Evolutionary conservation across 2,329 filamentous ascomycete genomes (phyloP).

Genomic region (Coniochaeta sp.): DNA sequence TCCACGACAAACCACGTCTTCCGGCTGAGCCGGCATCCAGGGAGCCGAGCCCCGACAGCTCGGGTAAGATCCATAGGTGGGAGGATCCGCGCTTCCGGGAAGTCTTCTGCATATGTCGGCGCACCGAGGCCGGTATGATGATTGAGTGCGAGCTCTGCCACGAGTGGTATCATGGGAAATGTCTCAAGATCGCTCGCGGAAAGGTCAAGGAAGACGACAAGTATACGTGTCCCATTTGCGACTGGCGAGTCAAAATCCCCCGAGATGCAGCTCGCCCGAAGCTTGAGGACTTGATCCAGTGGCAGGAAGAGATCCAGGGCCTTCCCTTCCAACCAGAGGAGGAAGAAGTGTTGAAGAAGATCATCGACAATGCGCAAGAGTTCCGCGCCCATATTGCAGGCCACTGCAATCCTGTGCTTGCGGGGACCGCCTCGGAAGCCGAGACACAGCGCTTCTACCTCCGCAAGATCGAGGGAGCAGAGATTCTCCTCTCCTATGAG

Average conservation of each 20-base stretch:
- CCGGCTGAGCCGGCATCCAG: conserved; percentile 89
- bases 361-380: conserved; percentile 74
- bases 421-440: conserved; percentile 70
- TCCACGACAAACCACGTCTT: conserved; percentile 74
- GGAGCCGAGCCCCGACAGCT: conserved; percentile 52
- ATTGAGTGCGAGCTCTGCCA: conserved; percentile 98
- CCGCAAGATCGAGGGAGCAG: conserved; percentile 93
- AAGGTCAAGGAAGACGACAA: conserved; percentile 99
- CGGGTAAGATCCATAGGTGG: conserved; percentile 44
- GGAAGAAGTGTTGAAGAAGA: conserved; percentile 76
- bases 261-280: conserved; percentile 93
- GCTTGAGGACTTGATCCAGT: conserved; percentile 76
- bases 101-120: conserved; percentile 95
- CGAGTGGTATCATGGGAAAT: conserved; percentile 99
- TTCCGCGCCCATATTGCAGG: conserved; percentile 78
- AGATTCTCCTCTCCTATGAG: conserved; percentile 83
- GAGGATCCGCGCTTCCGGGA: conserved; percentile 61
- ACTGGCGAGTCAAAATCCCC: conserved; percentile 94
- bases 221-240: conserved; percentile 96
- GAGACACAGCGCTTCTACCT: conserved; percentile 91
- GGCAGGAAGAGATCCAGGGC: conserved; percentile 73
- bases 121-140: conserved; percentile 95
- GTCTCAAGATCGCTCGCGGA: conserved; percentile 91
- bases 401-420: conserved; percentile 75
- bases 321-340: conserved; percentile 96